phyloP scores from a whole-genome alignment of 768 basidiomycete species.

The Suillus alpinus region DNA sequence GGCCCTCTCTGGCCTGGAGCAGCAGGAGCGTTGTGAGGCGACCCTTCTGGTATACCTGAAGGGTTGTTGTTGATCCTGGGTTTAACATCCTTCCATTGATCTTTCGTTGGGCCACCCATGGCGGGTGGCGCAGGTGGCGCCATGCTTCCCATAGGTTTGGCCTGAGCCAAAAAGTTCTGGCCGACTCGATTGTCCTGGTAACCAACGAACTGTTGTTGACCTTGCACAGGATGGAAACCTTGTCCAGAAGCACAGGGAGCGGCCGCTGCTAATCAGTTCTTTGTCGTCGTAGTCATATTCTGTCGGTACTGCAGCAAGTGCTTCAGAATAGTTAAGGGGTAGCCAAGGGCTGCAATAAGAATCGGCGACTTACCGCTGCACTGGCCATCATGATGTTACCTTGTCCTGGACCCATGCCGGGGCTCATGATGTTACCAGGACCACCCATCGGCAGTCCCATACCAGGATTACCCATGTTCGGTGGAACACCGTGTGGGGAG shows the following conservation, averaged over 20 bases:
- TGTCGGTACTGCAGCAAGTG: slow-evolving; percentile 37
- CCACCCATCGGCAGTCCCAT: slow-evolving; percentile 34
- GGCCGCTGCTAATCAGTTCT: slow-evolving; percentile 23
- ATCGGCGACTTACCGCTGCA: slow-evolving; percentile 16
- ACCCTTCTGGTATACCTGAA: slow-evolving; percentile 32
- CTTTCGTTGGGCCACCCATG: slow-evolving; percentile 29
- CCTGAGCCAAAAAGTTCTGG: slow-evolving; percentile 25
- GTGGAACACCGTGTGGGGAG: slow-evolving; percentile 26
- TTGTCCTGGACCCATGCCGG: slow-evolving; percentile 34
- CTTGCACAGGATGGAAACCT: slow-evolving; percentile 35
- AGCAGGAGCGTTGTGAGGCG: slow-evolving; percentile 41
- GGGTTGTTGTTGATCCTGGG: slow-evolving; percentile 28
- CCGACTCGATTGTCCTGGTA: slow-evolving; percentile 29
- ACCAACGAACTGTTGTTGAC: slow-evolving; percentile 34
- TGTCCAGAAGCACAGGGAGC: slow-evolving; percentile 38
- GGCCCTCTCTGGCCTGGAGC: slow-evolving; percentile 19
- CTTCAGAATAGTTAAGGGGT: slow-evolving; percentile 13
- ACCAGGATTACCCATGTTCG: slow-evolving; percentile 27
- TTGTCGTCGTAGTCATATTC: slow-evolving; percentile 36
- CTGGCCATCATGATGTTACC: slow-evolving; percentile 34
- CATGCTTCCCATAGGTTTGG: slow-evolving; percentile 44
- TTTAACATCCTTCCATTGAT: slow-evolving; percentile 34
- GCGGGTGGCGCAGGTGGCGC: slow-evolving; percentile 54
- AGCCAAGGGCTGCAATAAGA: not conserved
- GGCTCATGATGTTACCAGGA: slow-evolving; percentile 30